Evolutionary conservation across 306 rosid species (phyloP).

Genomic region (Hippophae tibetana): DNA sequence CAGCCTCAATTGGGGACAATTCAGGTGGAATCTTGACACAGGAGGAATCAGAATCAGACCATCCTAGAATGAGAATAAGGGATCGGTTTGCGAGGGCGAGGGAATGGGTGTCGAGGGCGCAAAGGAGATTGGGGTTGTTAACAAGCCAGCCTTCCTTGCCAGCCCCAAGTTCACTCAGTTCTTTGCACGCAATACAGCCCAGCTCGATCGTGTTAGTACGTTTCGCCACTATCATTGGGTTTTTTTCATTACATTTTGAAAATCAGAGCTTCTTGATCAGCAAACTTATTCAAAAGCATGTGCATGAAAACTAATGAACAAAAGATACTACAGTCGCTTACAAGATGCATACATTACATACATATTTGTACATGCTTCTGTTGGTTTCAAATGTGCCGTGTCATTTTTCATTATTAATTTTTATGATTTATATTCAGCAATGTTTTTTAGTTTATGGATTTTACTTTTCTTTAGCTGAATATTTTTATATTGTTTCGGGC

Average conservation of each 20-base stretch:
- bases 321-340: too few species aligned
- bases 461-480: too few species aligned
- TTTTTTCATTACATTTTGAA: not conserved
- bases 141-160: conserved; percentile 85
- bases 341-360: too few species aligned
- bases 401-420: too few species aligned
- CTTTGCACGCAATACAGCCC: conserved; percentile 82
- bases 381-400: too few species aligned
- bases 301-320: too few species aligned
- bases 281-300: too few species aligned
- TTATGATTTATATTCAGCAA: too few species aligned
- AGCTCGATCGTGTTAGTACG: conserved; percentile 58
- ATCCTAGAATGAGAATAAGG: conserved; percentile 52
- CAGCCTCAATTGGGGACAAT: conserved; percentile 60
- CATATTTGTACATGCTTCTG: too few species aligned
- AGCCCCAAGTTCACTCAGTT: conserved; percentile 69
- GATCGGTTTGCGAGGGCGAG: conserved; percentile 66
- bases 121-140: conserved; percentile 52
- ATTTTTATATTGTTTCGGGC: too few species aligned
- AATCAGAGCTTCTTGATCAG: not conserved
- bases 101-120: conserved; percentile 78
- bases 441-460: too few species aligned
- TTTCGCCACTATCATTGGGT: conserved; percentile 34
- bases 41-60: conserved; percentile 38
- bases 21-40: conserved; percentile 63